Base-by-base conservation (phyloP, 2,329 filamentous ascomycete species). In the Eutypa lata region DNA sequence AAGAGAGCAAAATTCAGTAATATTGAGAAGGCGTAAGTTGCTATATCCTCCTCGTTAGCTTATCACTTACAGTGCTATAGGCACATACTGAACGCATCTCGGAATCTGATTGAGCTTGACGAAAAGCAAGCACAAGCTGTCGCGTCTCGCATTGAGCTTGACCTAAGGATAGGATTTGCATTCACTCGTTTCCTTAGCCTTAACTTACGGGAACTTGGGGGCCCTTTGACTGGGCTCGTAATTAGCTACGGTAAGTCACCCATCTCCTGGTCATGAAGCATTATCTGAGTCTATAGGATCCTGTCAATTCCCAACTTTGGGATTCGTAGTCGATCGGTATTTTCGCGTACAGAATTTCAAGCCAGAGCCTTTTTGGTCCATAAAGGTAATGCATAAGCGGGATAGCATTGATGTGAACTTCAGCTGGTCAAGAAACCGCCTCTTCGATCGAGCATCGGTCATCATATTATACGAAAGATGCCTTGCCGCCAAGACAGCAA, bases 291-390 rank as follows among this genome's bases (percentile, higher is more conserved):
- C 18, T 2, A 7, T 35, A 90, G 90, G 83, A 14, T 96, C 92
- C 3, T 99, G 94, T 61, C 94, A 99, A 68, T 99, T 99, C 64
- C 94, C 94, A 1, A 97, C 94, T 0, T 78, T 99, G 5, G 94
- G 94, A 0, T 99, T 99, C 60, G 93, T 99, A 1, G 94, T 99
- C 7, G 94, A 99, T 70, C 85, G 93, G 47, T 99, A 97, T 69
- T 90, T 96, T 63, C 86, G 90, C 48, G 94, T 99, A 49, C 87
- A 90, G 57, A 96, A 96, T 62, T 99, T 99, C 69, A 86, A 94
- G 1, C 89, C 93, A 0, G 94, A 99, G 67, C 76, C 83, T 0
- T 99, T 97, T 70, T 99, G 94, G 94, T 82, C 82, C 54, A 96
- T 99, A 75, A 93, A 88, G 61, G 80, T 99, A 38, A 85, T 84